phyloP scores from a whole-genome alignment of 1,284 basidiomycete species.

The Vanrija sp. region DNA sequence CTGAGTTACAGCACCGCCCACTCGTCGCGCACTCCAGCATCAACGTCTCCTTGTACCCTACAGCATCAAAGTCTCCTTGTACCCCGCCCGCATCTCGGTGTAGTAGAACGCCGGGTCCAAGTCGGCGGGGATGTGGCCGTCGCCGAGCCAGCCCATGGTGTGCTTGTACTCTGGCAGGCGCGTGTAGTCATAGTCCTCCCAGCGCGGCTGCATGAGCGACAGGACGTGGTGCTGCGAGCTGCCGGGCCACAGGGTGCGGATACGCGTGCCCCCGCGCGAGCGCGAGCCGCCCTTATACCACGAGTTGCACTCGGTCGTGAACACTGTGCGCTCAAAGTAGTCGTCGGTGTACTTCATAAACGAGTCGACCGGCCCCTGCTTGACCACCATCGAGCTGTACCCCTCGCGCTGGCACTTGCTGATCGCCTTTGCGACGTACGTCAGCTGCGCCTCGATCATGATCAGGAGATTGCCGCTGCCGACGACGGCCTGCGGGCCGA shows the following conservation, averaged over 20 bases:
- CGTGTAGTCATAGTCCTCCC: slow-evolving; percentile 36
- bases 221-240: slow-evolving; percentile 17
- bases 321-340: slow-evolving; percentile 28
- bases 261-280: neutral
- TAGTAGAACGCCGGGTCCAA: slow-evolving; percentile 9
- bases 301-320: slow-evolving; percentile 23
- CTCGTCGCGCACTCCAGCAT: no score
- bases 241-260: slow-evolving; percentile 23
- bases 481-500: slow-evolving; percentile 8
- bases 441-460: slow-evolving; percentile 17
- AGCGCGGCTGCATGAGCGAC: slow-evolving; percentile 29
- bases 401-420: slow-evolving; percentile 13
- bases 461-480: slow-evolving; percentile 13
- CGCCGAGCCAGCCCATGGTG: slow-evolving; percentile 14
- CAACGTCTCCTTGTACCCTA: no score
- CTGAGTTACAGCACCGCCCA: no score
- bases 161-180: slow-evolving; percentile 4
- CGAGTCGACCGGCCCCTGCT: slow-evolving; percentile 23
- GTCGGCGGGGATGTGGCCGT: slow-evolving; percentile 8
- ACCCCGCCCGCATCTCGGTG: neutral
- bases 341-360: slow-evolving; percentile 32
- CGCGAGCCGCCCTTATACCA: slow-evolving; percentile 24
- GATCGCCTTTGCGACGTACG: slow-evolving; percentile 16
- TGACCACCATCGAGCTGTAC: slow-evolving; percentile 23
- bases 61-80: neutral